Base-by-base conservation (phyloP, 2,329 filamentous ascomycete species). In the Dactylellina haptotyla region DNA sequence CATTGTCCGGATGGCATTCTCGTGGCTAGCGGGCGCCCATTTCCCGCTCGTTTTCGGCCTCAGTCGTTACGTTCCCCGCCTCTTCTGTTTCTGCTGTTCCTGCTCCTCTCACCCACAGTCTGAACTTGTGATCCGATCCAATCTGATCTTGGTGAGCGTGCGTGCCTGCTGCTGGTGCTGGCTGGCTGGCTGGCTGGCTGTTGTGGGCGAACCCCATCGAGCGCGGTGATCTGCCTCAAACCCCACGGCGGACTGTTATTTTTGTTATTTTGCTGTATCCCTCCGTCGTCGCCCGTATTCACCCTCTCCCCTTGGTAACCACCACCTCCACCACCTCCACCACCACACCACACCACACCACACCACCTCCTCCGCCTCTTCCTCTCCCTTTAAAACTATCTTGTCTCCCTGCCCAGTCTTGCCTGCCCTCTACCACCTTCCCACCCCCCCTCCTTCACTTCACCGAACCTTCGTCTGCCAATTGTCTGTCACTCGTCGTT, bases 41-140 rank as follows among this genome's bases (percentile, higher is more conserved):
- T 53, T 58, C 63, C 63, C 63, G 25, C 32, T 67, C 63, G 63
- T 58, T 67, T 59, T 37, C 53, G 63, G 62, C 25, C 53, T 43
- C 16, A 28, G 23, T 10, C 30, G 34, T 57, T 12, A 34, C 53
- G 53, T 28, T 28, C 23, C 45, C 45, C 9, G 45, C 45, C 45
- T 28, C 45, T 46, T 46, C 43, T 25, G 20, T 46, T 46, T 4
- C 14, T 1, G 30, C 16, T n/a, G 26, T 10, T 9, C 9, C 20
- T 20, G 25, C 3, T 34, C 4, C 45, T 25, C 25, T 8, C 2
- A 10, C n/a, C n/a, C 20, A 6, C 26, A 10, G 14, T 26, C 20
- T n/a, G 25, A n/a, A n/a, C n/a, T n/a, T n/a, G n/a, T n/a, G n/a
- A n/a, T n/a, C n/a, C n/a, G n/a, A n/a, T n/a, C n/a, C n/a, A n/a